phyloP scores from a whole-genome alignment of 2,329 filamentous ascomycete genomes.

The Coniochaeta sp. region DNA sequence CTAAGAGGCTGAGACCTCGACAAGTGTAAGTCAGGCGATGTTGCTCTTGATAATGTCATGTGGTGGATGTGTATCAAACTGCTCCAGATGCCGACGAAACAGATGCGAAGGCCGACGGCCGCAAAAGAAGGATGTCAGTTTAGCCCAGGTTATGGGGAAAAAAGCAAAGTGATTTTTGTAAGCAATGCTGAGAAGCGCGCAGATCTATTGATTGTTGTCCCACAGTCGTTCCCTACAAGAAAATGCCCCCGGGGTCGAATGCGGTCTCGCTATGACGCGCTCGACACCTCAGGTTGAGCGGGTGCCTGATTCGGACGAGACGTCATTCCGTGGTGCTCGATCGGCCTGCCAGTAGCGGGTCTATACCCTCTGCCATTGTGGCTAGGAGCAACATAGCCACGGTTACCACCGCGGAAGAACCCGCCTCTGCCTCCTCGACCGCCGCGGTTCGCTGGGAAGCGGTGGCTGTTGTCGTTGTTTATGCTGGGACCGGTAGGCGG shows the following conservation, averaged over 20 bases:
- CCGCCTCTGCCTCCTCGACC: background rate
- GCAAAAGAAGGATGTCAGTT: background rate
- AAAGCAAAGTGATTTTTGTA: background rate
- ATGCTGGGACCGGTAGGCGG: background rate
- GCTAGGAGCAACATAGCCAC: background rate
- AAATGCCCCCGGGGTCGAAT: background rate
- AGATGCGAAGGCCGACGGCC: background rate
- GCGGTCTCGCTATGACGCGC: background rate
- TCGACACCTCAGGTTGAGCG: background rate
- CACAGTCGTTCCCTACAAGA: background rate
- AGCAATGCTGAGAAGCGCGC: background rate
- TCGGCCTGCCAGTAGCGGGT: background rate
- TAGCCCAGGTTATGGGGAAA: background rate
- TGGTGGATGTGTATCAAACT: background rate
- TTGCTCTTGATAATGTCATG: background rate
- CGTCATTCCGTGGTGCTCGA: background rate
- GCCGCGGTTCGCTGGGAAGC: background rate
- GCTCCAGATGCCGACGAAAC: background rate
- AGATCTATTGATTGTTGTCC: background rate
- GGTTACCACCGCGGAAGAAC: background rate
- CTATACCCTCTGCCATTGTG: background rate
- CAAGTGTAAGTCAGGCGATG: background rate
- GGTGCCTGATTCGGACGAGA: background rate
- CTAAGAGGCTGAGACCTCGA: background rate
- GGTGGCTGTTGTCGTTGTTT: background rate